Evolutionary conservation across 2,329 filamentous ascomycete species (phyloP).

Genomic region (Ascochyta lentis): DNA sequence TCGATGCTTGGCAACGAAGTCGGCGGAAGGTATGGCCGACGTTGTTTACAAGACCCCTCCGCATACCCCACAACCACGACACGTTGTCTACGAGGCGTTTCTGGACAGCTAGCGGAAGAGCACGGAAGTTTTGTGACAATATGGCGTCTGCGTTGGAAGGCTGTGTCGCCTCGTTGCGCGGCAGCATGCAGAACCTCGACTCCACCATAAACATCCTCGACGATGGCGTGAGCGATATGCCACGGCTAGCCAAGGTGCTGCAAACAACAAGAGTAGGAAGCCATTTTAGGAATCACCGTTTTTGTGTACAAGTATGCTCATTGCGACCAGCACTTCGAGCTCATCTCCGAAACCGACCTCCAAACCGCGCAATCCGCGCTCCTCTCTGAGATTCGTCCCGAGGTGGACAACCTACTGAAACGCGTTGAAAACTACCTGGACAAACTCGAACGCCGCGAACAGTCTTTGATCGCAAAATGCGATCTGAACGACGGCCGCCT

Average conservation of each 20-base stretch:
- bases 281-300: too few relatives aligned
- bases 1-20: slow-evolving; percentile 37
- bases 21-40: slow-evolving; percentile 31
- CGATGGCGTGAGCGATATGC: slow-evolving; percentile 68
- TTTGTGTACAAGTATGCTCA: neutral
- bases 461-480: slow-evolving; percentile 80
- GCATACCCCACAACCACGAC: slow-evolving; percentile 26
- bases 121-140: neutral
- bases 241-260: slow-evolving; percentile 66
- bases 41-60: slow-evolving; percentile 22
- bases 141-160: slow-evolving; percentile 59
- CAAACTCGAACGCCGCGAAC: slow-evolving; percentile 80
- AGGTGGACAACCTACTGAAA: slow-evolving; percentile 77
- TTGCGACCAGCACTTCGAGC: slow-evolving; percentile 78
- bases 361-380: slow-evolving; percentile 82
- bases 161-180: slow-evolving; percentile 66
- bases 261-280: slow-evolving; percentile 65
- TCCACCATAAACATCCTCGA: slow-evolving; percentile 69
- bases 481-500: slow-evolving; percentile 82
- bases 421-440: slow-evolving; percentile 85
- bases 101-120: neutral
- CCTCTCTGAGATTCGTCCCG: slow-evolving; percentile 87
- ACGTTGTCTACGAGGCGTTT: neutral
- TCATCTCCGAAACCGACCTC: slow-evolving; percentile 84
- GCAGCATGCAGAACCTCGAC: slow-evolving; percentile 66